A percentile compares a stretch with the other conserved stretches of the same genome.
Conservation (phyloP, 2,329 filamentous ascomycete species). For the Penicillium sp. region DNA sequence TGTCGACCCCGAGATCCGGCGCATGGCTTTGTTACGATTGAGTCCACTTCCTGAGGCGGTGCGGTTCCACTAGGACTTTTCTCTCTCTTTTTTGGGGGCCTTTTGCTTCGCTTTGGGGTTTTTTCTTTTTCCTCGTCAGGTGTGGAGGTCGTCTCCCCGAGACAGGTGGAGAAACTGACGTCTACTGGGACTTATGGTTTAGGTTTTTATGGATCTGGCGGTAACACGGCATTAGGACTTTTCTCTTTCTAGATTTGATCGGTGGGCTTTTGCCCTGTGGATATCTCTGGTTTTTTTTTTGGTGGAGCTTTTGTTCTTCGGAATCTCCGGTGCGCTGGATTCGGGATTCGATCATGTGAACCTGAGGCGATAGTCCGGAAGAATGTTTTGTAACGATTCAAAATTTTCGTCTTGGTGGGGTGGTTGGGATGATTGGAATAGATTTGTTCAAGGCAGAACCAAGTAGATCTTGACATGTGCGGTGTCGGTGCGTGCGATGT, state of each 20-base stretch:
- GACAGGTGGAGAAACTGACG: neutral
- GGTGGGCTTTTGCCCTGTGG: neutral
- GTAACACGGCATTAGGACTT: neutral
- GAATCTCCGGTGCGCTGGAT: neutral
- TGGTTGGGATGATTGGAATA: neutral
- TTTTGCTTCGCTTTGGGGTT: too few species aligned
- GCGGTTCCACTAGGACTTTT: neutral
- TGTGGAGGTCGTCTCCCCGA: too few species aligned
- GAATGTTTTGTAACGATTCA: too few species aligned
- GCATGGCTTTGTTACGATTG: neutral
- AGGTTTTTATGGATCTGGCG: neutral
- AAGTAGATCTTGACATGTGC: neutral
- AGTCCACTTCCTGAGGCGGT: conserved; percentile 3
- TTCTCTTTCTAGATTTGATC: neutral
- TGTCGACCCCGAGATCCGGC: neutral
- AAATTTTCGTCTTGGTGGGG: neutral
- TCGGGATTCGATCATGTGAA: neutral
- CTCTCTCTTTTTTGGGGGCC: neutral
- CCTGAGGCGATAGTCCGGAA: neutral
- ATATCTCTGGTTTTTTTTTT: neutral
- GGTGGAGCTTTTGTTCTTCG: neutral
- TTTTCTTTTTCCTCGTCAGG: neutral
- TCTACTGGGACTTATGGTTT: neutral
- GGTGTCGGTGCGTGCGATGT: neutral
- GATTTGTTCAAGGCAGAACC: neutral